Percentiles rank a stretch among this genome's conserved stretches.
These are phyloP conservation scores for Ceratorhiza oryzae-sativae DNA, from an alignment of 1,284 basidiomycete species.

Conservation along the genomic window DNA sequence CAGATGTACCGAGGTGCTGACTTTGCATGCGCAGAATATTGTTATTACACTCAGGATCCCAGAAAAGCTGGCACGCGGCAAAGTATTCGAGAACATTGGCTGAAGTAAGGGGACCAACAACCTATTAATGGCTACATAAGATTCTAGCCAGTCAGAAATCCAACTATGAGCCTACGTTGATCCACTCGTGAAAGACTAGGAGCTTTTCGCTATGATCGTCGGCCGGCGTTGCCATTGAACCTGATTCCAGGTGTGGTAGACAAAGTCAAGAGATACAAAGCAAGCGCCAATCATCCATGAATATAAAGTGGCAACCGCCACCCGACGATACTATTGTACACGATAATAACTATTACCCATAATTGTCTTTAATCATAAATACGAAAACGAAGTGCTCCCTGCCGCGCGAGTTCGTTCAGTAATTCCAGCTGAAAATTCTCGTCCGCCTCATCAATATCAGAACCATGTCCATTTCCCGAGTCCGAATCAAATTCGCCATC, in stretches of 20 bases:
- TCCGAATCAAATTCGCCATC: background rate
- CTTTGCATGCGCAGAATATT: slow-evolving; percentile 89
- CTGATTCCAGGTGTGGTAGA: background rate
- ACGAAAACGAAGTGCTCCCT: background rate
- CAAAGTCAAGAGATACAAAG: background rate
- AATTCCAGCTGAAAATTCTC: background rate
- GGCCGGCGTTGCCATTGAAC: slow-evolving; percentile 41
- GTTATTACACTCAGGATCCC: slow-evolving; percentile 89
- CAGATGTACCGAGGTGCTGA: slow-evolving; percentile 74
- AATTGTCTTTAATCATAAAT: background rate
- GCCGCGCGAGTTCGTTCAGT: background rate
- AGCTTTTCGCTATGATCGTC: slow-evolving; percentile 42
- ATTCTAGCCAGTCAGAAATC: no score
- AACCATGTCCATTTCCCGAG: background rate
- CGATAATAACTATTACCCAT: background rate
- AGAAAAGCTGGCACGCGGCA: slow-evolving; percentile 78
- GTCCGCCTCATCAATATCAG: slow-evolving; percentile 1
- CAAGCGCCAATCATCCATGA: background rate
- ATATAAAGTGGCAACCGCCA: slow-evolving; percentile 13
- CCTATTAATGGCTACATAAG: slow-evolving; percentile 9
- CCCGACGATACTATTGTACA: background rate
- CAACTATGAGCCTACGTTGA: no score
- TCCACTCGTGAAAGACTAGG: slow-evolving; percentile 41
- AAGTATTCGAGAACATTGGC: slow-evolving; percentile 88
- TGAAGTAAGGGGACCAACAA: slow-evolving; percentile 66